Base-by-base conservation (phyloP, 2,329 filamentous ascomycete species). In the Colletotrichum sp. region DNA sequence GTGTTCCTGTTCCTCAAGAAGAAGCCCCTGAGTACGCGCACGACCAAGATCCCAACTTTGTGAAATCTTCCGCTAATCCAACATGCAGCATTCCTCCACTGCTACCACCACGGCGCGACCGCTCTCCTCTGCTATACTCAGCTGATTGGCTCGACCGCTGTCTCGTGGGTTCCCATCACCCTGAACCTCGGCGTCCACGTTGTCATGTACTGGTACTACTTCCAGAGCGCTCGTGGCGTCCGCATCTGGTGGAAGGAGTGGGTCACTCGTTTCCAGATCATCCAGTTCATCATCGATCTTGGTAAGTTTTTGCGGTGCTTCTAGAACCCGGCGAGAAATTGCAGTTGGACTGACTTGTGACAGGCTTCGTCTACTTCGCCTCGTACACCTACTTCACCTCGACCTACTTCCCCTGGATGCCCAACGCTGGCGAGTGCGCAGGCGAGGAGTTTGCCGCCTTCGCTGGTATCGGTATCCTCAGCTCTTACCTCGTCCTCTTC, bases 181-280 rank as follows among this genome's bases (percentile, higher is more conserved):
- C 91, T 98, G 80, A 98, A 98, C 90, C 87, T 98, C 82, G 92
- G 91, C 76, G 96, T 98, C 69, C 96, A 98, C 87, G 96, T 98
- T 73, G 94, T 98, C 83, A 98, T 98, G 96, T 98, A 98, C 93
- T 98, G 96, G 96, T 98, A 98, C 92, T 98, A 98, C 91, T 98
- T 98, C 93, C 96, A 98, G 90, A 96, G 95, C 82, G 96, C 96
- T 69, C 95, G 96, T 79, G 97, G 97, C 79, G 92, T 98, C 85
- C 93, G 93, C 81, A 97, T 98, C 86, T 98, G 96, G 96, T 98
- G 96, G 96, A 98, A 98, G 93, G 95, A 98, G 87, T 98, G 96
- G 93, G 97, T 98, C 83, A 98, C 96, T 79, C 94, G 96, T 82
- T 93, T 98, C 82, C 96, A 98, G 87, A 98, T 98, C 85, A 92